phyloP scores from a whole-genome alignment of 2,329 filamentous ascomycete genomes.

The Xylariaceae sp. region DNA sequence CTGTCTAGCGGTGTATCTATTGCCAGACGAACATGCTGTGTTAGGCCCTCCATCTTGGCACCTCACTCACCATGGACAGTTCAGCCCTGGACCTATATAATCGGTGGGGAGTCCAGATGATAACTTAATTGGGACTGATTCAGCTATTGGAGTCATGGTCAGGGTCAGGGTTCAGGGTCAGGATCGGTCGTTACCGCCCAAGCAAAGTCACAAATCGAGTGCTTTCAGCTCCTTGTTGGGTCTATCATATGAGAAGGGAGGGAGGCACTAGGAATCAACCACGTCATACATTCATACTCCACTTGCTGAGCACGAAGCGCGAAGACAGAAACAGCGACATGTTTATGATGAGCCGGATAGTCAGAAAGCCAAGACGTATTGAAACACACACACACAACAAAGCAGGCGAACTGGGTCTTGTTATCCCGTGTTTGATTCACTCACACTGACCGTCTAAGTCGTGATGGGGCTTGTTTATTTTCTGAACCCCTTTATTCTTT shows the following conservation, averaged over 20 bases:
- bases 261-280: not conserved
- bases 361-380: not conserved
- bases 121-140: conserved; percentile 30
- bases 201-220: conserved; percentile 32
- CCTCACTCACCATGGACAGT: conserved; percentile 7
- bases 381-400: not conserved
- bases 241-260: conserved; percentile 6
- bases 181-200: conserved; percentile 27
- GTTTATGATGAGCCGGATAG: not conserved
- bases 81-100: conserved; percentile 35
- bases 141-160: conserved; percentile 29
- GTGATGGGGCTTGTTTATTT: not conserved
- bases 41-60: conserved; percentile 10
- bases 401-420: not conserved
- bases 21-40: conserved; percentile 30
- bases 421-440: not conserved
- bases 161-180: conserved; percentile 26
- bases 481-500: not conserved
- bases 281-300: not conserved
- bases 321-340: not conserved
- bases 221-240: conserved; percentile 6
- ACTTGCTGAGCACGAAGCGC: not conserved
- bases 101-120: conserved; percentile 39
- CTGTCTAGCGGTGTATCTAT: conserved; percentile 33
- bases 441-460: not conserved